Percentiles rank a stretch among this genome's conserved stretches.
Evolutionary conservation across 2,329 filamentous ascomycete species (phyloP).

Genomic region (Orbilia brochopaga): DNA sequence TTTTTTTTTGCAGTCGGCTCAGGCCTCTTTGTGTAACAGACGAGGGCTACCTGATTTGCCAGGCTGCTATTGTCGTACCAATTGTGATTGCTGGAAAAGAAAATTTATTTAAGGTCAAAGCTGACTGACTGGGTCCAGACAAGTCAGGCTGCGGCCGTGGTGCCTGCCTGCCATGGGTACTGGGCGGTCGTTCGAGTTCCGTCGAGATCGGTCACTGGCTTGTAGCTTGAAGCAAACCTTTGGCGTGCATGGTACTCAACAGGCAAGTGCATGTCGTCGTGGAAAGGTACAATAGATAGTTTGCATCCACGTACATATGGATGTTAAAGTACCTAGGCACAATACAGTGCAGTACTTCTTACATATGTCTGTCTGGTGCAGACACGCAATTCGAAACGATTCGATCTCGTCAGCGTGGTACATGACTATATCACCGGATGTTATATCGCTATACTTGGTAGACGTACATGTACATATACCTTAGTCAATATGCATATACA

Average conservation of each 20-base stretch:
- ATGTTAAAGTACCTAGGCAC: too few species aligned
- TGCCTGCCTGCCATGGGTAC: background rate
- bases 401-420: background rate
- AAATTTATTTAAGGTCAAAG: too few species aligned
- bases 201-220: background rate
- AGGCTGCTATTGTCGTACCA: background rate
- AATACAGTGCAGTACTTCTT: too few species aligned
- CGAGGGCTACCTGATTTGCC: background rate
- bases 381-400: constrained; percentile 2
- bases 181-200: background rate
- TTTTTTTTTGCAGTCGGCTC: background rate
- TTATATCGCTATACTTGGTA: background rate
- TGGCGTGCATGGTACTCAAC: background rate
- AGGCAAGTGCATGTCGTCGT: background rate
- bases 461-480: background rate
- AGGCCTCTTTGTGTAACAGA: background rate
- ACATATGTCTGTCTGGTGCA: background rate
- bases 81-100: background rate
- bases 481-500: too few species aligned
- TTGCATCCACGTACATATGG: background rate
- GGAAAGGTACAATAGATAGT: background rate
- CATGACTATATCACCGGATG: background rate
- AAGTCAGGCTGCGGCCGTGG: background rate
- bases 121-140: background rate
- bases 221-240: background rate